phyloP scores from a whole-genome alignment of 2,329 filamentous ascomycete species.

The Pseudopithomyces maydicus region DNA sequence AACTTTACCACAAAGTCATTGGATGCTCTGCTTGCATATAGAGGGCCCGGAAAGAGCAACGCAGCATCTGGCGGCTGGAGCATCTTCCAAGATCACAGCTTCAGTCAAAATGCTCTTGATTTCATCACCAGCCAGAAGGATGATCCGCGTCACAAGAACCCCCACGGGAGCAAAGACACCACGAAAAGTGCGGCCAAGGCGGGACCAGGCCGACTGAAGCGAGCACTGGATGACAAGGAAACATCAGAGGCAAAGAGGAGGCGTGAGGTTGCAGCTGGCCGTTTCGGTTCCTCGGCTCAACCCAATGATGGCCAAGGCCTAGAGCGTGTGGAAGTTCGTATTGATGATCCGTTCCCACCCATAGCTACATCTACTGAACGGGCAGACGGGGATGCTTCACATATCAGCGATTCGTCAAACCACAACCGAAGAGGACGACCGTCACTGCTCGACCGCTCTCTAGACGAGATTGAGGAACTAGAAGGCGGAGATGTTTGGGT shows the following conservation, averaged over 20 bases:
- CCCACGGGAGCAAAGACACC: conserved; percentile 19
- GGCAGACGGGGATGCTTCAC: conserved; percentile 22
- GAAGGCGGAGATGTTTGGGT: conserved; percentile 51
- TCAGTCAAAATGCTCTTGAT: conserved; percentile 58
- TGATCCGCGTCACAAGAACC: conserved; percentile 16
- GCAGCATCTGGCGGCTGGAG: conserved; percentile 78
- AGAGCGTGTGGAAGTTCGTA: conserved; percentile 56
- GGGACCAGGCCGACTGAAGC: conserved; percentile 34
- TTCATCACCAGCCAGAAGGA: conserved; percentile 41
- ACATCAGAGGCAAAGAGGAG: conserved; percentile 59
- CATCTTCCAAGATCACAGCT: conserved; percentile 71
- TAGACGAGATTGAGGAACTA: conserved; percentile 34
- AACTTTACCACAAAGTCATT: conserved; percentile 74
- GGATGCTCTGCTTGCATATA: conserved; percentile 68
- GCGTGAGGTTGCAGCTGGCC: conserved; percentile 65
- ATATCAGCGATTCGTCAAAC: conserved; percentile 18
- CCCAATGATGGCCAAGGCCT: conserved; percentile 46
- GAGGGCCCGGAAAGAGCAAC: conserved; percentile 72
- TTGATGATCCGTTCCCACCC: conserved; percentile 52
- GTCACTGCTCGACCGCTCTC: conserved; percentile 40
- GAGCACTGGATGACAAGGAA: conserved; percentile 29
- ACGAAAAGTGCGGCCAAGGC: conserved; percentile 19
- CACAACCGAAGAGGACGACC: conserved; percentile 34
- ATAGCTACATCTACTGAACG: conserved; percentile 9
- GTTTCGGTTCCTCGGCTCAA: conserved; percentile 66